Conservation (phyloP, 352 stramenopile species). For the Phytophthora aleatoria region DNA sequence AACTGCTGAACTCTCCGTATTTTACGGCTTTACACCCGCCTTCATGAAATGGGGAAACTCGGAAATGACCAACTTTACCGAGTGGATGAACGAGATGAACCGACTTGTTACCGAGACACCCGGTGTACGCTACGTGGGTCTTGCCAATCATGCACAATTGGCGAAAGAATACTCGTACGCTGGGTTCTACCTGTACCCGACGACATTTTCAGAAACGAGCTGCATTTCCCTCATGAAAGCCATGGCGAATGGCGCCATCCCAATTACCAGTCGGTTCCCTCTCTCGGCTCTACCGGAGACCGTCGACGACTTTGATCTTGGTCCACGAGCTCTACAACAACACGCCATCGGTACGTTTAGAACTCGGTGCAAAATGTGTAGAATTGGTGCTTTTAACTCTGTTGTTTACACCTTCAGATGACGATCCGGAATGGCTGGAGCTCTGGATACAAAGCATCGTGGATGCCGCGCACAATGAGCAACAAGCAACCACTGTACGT, state of each 20-base stretch:
- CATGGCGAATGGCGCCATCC: constrained; percentile 89
- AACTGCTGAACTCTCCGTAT: constrained; percentile 72
- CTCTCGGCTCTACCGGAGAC: constrained; percentile 76
- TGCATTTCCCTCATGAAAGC: constrained; percentile 94
- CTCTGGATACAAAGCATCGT: constrained; percentile 61
- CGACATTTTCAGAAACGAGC: constrained; percentile 89
- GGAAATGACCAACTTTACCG: constrained; percentile 51
- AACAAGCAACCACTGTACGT: constrained; percentile 36
- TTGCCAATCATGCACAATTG: constrained; percentile 82
- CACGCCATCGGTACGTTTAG: constrained; percentile 25
- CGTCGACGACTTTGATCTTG: constrained; percentile 71
- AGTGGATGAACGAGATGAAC: constrained; percentile 66
- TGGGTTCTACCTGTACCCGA: constrained; percentile 93
- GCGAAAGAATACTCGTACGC: constrained; percentile 65
- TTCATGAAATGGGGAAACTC: constrained; percentile 71
- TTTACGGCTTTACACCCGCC: constrained; percentile 88
- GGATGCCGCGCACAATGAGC: constrained; percentile 36
- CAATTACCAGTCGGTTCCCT: constrained; percentile 83
- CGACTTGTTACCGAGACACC: constrained; percentile 37
- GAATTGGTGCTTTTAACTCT: neutral
- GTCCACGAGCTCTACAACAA: constrained; percentile 43
- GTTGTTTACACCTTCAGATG: constrained; percentile 10
- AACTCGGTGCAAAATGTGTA: too few species aligned
- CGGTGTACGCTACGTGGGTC: constrained; percentile 71
- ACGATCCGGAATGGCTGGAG: constrained; percentile 49